Percentiles rank a stretch among this genome's conserved stretches.
These are phyloP conservation scores for Porcisia hertigi DNA, from an alignment of 208 protist genomes.

Conservation along the genomic window DNA sequence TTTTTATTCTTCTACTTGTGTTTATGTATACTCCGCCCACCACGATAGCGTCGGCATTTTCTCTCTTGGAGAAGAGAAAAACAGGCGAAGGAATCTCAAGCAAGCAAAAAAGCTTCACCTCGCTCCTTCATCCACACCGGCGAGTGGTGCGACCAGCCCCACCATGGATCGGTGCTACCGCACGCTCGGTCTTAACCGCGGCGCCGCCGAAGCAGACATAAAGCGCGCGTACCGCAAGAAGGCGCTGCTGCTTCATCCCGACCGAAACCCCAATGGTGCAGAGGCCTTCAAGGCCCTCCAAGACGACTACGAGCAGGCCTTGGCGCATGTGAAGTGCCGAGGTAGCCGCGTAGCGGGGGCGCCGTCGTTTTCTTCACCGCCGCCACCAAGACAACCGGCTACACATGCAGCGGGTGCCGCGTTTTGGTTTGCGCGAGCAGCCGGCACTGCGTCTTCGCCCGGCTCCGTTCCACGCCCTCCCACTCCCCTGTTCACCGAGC, in stretches of 20 bases:
- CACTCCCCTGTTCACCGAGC: slow-evolving; percentile 48
- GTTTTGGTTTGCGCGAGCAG: slow-evolving; percentile 31
- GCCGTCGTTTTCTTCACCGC: not conserved
- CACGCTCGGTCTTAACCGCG: slow-evolving; percentile 69
- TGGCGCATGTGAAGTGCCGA: slow-evolving; percentile 49
- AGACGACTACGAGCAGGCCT: slow-evolving; percentile 95
- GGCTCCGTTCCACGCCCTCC: slow-evolving; percentile 3
- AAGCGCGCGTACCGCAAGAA: slow-evolving; percentile 92
- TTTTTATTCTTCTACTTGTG: too few relatives aligned
- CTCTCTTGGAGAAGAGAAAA: too few relatives aligned
- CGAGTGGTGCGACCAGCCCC: too few relatives aligned
- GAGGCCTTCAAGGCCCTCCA: slow-evolving; percentile 90
- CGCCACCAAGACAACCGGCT: not conserved
- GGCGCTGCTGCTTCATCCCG: slow-evolving; percentile 93
- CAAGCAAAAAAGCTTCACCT: too few relatives aligned
- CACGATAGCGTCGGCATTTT: too few relatives aligned
- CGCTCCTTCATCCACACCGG: too few relatives aligned
- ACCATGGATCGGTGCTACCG: slow-evolving; percentile 37
- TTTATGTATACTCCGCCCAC: too few relatives aligned
- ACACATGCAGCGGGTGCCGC: slow-evolving; percentile 24
- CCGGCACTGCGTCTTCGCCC: slow-evolving; percentile 2
- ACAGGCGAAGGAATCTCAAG: too few relatives aligned
- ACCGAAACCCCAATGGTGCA: slow-evolving; percentile 84
- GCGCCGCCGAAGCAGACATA: slow-evolving; percentile 80
- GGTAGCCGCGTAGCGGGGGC: slow-evolving; percentile 23